Evolutionary conservation across 192 early-diverging fungal species (phyloP), one percentile per base, ranked within the genome.

Genomic region (Fimicolochytrium jonesii): DNA sequence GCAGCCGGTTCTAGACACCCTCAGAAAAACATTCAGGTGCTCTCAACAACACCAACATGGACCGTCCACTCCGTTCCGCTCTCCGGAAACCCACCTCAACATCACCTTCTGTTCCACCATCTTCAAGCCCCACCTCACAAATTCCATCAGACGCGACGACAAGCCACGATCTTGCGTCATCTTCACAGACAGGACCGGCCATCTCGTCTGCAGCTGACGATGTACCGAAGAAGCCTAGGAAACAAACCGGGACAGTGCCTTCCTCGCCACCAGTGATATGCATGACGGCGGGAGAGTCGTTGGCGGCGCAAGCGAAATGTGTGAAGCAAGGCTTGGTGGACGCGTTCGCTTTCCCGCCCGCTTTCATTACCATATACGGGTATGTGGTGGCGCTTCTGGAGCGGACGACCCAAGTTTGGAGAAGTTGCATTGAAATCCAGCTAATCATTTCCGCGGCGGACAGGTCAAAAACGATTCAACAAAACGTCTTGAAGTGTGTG

Each of bases 361-460:
- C 71, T 29, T 51, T 78, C 28, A 64, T 79, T 48, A 66, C 64
- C 15, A 75, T 79, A n/a, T 79, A 79, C 45, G 77, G 74, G 77
- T 79, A 68, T 39, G 37, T 17, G 37, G 9, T 17, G 17, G 22
- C 9, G 6, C 45, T n/a, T n/a, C n/a, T n/a, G 9, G 45, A 22
- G 11, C 6, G 11, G 22, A n/a, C 22, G 9, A 7, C 22, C 22
- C 22, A n/a, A n/a, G 9, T 47, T 47, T 47, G 45, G 22, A 6
- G 22, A 9, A 47, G 22, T 6, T 7, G 22, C 9, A 22, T 9
- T 10, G 22, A 47, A 9, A 47, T 6, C 11, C 45, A n/a, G 32
- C 9, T 10, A 47, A 18, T 32, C 34, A 10, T 23, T 1, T 54
- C 18, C 29, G n/a, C 28, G 13, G 22, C 20, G 18, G 15, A 28